phyloP scores from a whole-genome alignment of 176 grass and related monocot species.

The Aegilops longissima region DNA sequence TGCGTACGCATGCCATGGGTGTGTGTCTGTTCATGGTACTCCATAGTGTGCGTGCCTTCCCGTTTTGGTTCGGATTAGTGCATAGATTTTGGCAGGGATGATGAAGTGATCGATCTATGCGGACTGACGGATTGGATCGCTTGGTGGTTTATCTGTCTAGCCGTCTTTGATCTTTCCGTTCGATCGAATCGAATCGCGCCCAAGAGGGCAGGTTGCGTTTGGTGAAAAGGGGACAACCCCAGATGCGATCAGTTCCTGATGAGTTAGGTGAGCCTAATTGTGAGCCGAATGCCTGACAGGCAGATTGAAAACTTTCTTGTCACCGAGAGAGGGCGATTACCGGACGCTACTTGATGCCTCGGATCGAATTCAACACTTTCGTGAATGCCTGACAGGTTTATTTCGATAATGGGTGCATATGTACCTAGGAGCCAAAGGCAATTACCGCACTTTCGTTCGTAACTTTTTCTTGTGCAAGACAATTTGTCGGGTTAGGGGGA shows the following conservation, averaged over 20 bases:
- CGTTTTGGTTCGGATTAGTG: background rate
- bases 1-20: background rate
- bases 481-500: no score
- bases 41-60: background rate
- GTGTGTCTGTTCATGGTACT: background rate
- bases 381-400: no score
- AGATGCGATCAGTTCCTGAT: background rate
- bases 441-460: no score
- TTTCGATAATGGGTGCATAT: no score
- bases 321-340: background rate
- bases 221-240: background rate
- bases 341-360: background rate
- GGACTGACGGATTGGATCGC: background rate
- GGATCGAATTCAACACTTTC: no score
- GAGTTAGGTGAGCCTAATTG: background rate
- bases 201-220: background rate
- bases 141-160: background rate
- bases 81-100: background rate
- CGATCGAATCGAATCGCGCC: background rate
- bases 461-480: no score
- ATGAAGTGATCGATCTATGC: background rate
- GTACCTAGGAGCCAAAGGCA: no score
- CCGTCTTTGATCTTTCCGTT: background rate
- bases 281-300: background rate
- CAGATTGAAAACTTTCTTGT: no score